Percentiles rank a stretch among this genome's conserved stretches.
These are phyloP conservation scores for Stentor roeselii DNA, from an alignment of 73 alveolate species.

Conservation along the genomic window DNA sequence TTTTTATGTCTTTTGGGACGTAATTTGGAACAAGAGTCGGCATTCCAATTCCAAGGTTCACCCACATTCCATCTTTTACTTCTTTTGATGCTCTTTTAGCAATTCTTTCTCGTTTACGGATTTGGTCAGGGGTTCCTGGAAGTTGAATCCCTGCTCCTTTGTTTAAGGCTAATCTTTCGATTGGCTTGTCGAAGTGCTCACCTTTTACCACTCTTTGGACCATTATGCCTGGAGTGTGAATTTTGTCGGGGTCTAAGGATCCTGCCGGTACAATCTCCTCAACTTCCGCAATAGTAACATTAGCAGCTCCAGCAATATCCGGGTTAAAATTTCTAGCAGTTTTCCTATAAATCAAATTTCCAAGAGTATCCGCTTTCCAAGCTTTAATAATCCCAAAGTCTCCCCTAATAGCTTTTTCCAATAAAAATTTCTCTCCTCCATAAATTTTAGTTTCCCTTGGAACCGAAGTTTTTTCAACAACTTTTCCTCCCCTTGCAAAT, in stretches of 20 bases:
- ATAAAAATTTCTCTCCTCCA: constrained; percentile 50
- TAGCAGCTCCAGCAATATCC: constrained; percentile 73
- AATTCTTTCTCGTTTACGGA: constrained; percentile 36
- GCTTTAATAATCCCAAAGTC: constrained; percentile 67
- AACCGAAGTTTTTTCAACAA: neutral
- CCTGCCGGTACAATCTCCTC: constrained; percentile 77
- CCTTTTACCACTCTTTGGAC: constrained; percentile 81
- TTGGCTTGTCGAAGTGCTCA: constrained; percentile 42
- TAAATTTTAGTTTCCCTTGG: constrained; percentile 33
- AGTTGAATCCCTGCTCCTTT: no score
- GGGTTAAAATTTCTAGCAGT: constrained; percentile 86
- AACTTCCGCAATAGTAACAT: constrained; percentile 64
- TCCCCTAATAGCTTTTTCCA: constrained; percentile 55
- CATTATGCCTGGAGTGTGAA: constrained; percentile 78
- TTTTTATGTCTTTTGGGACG: constrained; percentile 25
- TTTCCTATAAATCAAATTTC: constrained; percentile 74
- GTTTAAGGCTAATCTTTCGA: no score
- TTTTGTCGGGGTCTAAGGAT: constrained; percentile 63
- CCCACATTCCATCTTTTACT: constrained; percentile 69
- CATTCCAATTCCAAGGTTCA: constrained; percentile 87
- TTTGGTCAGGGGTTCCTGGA: neutral
- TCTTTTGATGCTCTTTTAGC: constrained; percentile 85
- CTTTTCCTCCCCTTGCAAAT: neutral
- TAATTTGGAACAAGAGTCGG: constrained; percentile 70
- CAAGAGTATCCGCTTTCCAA: constrained; percentile 78